A percentile compares a stretch with the other conserved stretches of the same genome.
These are phyloP conservation scores for Rosa persica DNA, from an alignment of 306 rosid species.

Conservation along the genomic window DNA sequence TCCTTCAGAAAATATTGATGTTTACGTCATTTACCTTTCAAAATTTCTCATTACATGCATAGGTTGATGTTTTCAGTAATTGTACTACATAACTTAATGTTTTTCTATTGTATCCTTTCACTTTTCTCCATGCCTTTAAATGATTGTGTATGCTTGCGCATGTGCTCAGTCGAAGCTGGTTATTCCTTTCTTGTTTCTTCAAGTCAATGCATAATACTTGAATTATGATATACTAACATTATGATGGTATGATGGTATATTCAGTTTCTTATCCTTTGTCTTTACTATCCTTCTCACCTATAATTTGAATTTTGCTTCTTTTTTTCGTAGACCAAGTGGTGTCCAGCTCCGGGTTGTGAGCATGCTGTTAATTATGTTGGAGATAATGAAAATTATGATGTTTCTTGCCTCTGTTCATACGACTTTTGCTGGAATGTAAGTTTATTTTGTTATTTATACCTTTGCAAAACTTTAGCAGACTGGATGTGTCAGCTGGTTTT, in stretches of 20 bases:
- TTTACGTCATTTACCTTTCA: neutral
- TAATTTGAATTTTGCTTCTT: neutral
- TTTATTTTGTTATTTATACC: neutral
- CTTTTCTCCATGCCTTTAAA: neutral
- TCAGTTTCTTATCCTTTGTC: neutral
- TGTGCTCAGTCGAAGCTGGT: neutral
- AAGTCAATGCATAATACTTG: neutral
- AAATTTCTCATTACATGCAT: neutral
- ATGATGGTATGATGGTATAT: neutral
- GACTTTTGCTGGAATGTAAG: constrained; percentile 91
- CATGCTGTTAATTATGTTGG: constrained; percentile 77
- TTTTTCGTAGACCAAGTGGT: constrained; percentile 72
- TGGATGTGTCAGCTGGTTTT: neutral
- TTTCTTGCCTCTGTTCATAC: constrained; percentile 77
- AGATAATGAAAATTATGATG: constrained; percentile 83
- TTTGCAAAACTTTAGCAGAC: neutral
- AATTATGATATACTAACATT: neutral
- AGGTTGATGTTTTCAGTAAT: neutral
- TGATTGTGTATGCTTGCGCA: neutral
- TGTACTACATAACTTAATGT: neutral
- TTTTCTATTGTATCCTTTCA: neutral
- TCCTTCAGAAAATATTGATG: neutral
- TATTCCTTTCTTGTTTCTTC: neutral
- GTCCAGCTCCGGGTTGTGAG: constrained; percentile 92
- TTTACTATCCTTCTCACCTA: neutral